Evolutionary conservation across 2,329 filamentous ascomycete species (phyloP).

Genomic region (Thelonectria olida): DNA sequence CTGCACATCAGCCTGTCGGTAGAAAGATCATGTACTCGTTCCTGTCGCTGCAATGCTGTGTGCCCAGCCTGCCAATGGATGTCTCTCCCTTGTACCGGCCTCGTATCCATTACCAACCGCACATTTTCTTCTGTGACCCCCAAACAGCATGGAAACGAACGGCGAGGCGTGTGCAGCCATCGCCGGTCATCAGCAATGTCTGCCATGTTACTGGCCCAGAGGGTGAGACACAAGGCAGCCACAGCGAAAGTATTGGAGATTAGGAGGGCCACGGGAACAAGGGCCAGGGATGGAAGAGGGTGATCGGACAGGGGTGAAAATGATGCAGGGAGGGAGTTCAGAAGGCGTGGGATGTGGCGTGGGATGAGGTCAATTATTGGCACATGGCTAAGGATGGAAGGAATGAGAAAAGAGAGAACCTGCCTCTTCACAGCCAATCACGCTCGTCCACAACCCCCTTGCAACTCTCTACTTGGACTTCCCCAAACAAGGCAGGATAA

Average conservation of each 20-base stretch:
- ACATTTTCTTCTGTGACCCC: background rate
- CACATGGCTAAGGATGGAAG: background rate
- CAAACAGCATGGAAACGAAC: background rate
- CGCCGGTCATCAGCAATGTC: constrained; percentile 5
- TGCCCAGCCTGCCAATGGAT: no score
- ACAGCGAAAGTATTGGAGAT: constrained; percentile 2
- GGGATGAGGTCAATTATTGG: background rate
- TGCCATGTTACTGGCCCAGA: constrained; percentile 13
- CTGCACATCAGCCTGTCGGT: background rate
- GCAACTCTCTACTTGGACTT: background rate
- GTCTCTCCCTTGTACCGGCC: background rate
- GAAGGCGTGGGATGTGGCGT: constrained; percentile 1
- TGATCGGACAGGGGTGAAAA: constrained; percentile 11
- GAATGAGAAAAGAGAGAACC: background rate
- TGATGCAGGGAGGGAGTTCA: no score
- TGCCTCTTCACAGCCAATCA: background rate
- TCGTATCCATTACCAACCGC: background rate
- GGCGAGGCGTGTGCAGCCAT: background rate
- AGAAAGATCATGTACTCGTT: background rate
- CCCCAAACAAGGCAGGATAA: constrained; percentile 2
- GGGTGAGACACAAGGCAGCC: background rate
- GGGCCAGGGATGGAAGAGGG: background rate
- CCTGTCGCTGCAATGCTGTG: background rate
- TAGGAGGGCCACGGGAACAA: constrained; percentile 11
- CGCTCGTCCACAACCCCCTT: background rate